Percentiles rank a stretch among this genome's conserved stretches.
Conservation (phyloP, 768 basidiomycete species). For the Leccinum subgranulosum region DNA sequence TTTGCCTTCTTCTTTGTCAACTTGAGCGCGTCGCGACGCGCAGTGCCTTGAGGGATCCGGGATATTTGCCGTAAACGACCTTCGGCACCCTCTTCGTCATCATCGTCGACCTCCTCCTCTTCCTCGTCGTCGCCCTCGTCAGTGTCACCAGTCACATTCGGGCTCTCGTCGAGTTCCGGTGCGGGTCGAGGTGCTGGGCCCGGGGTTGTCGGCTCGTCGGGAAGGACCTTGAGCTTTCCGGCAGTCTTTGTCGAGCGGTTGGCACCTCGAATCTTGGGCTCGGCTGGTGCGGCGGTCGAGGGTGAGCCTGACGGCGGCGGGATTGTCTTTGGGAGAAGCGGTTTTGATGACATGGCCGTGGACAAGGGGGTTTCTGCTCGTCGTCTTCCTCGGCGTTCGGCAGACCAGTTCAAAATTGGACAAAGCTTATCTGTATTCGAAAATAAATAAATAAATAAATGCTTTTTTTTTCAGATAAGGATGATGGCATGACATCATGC, state of each 20-base stretch:
- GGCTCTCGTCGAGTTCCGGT: constrained; percentile 39
- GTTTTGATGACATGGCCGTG: constrained; percentile 28
- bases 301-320: constrained; percentile 10
- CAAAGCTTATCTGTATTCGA: neutral
- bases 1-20: constrained; percentile 96
- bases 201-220: constrained; percentile 70
- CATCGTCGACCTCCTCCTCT: constrained; percentile 51
- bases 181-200: constrained; percentile 28
- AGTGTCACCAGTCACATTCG: constrained; percentile 53
- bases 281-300: constrained; percentile 19
- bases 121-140: constrained; percentile 70
- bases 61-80: constrained; percentile 68
- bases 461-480: neutral
- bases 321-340: constrained; percentile 32
- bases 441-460: constrained; percentile 7
- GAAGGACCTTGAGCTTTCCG: constrained; percentile 85
- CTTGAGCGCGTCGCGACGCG: constrained; percentile 83
- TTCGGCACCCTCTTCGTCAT: constrained; percentile 55
- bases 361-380: constrained; percentile 8
- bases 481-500: constrained; percentile 12
- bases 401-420: constrained; percentile 14
- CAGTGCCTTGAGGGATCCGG: constrained; percentile 91
- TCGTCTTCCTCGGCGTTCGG: constrained; percentile 10
- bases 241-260: constrained; percentile 79
- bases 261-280: constrained; percentile 64